Evolutionary conservation across 1,284 basidiomycete species (phyloP), one percentile per base, ranked within the genome.

Genomic region (Schizophyllum commune): DNA sequence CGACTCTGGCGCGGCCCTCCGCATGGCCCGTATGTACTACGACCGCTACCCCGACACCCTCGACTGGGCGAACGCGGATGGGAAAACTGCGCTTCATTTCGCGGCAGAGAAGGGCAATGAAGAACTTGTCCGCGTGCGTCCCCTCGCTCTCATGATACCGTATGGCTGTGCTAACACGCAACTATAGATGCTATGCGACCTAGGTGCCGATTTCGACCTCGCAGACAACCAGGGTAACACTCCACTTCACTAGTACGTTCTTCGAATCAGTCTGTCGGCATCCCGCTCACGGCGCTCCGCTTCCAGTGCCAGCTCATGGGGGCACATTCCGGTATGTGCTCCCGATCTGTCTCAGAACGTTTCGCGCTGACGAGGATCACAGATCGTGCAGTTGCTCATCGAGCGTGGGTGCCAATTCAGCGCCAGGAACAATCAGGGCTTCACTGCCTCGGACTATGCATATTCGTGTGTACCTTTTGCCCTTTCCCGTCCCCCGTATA

Each of bases 171-270:
- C 59, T 66, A 61, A 62, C 60, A 53, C 64, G 58, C 58, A 27
- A 27, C 58, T 47, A 63, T 60, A 94, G 89, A 91, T 94, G 83
- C 78, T 98, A 52, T 90, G 91, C 69, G 93, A 96, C 71, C 74
- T 92, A 19, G 92, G 88, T 2, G 94, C 94, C 15, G 94, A 97
- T 73, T 79, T 90, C 62, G 89, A 96, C 74, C 75, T 96, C 58
- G 81, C 93, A 8, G 95, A 98, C 75, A 84, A 93, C 61, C 85
- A 91, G 72, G 96, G 96, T 33, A 96, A 97, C 70, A 92, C 94
- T 0, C 88, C 96, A 15, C 75, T 98, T 59, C 96, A 98, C 72
- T 95, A 94, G 92, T 94, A 70, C 74, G 89, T 79, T 32, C 32
- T 55, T 59, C 19, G 52, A 59, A 58, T 59, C 55, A 58, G 54